A percentile compares a stretch with the other conserved stretches of the same genome.
These are phyloP conservation scores for Psilocybe tampanensis DNA, from an alignment of 768 basidiomycete species.

Conservation along the genomic window DNA sequence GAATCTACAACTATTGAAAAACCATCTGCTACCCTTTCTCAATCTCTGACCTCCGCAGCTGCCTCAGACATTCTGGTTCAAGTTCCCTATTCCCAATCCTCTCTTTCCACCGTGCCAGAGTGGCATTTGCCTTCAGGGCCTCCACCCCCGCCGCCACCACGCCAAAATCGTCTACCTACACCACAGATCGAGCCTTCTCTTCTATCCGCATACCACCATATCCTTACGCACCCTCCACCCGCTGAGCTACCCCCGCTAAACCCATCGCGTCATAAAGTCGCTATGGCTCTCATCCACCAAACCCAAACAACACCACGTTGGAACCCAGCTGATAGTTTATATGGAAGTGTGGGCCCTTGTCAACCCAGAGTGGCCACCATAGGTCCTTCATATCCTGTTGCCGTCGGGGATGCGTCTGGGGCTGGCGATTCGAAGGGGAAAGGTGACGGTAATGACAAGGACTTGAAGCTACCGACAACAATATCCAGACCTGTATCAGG, in stretches of 20 bases:
- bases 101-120: conserved; percentile 62
- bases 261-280: conserved; percentile 73
- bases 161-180: conserved; percentile 38
- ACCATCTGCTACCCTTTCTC: conserved; percentile 40
- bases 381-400: conserved; percentile 66
- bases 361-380: conserved; percentile 64
- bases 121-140: conserved; percentile 66
- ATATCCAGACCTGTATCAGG: conserved; percentile 46
- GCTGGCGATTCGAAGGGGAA: conserved; percentile 22
- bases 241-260: conserved; percentile 49
- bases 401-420: conserved; percentile 33
- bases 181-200: conserved; percentile 68
- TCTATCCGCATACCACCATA: conserved; percentile 73
- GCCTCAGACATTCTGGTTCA: conserved; percentile 73
- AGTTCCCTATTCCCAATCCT: conserved; percentile 75
- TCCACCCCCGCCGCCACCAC: conserved; percentile 19
- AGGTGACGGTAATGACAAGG: conserved; percentile 44
- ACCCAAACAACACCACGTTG: conserved; percentile 61
- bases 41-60: conserved; percentile 48
- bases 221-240: conserved; percentile 70
- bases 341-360: conserved; percentile 57
- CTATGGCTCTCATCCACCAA: conserved; percentile 66
- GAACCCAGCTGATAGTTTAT: conserved; percentile 71
- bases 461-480: conserved; percentile 54
- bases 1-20: conserved; percentile 37